These are phyloP conservation scores for Starmerella floris DNA, from an alignment of 805 yeast genomes.

Conservation along the genomic window DNA sequence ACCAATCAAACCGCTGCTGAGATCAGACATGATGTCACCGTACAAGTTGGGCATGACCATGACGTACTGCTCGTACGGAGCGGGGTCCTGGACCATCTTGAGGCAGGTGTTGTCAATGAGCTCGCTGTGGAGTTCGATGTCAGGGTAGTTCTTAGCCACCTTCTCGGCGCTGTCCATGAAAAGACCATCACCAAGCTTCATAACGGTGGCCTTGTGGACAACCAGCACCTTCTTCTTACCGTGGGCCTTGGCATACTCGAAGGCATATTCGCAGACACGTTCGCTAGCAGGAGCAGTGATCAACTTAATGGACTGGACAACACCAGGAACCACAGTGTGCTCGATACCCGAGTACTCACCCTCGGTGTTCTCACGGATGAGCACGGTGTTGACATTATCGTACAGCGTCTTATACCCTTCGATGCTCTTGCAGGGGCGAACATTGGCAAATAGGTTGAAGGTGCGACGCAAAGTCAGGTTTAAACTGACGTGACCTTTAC, in stretches of 20 bases:
- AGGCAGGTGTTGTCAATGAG: conserved; percentile 91
- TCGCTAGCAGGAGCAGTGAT: conserved; percentile 94
- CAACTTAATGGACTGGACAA: conserved; percentile 92
- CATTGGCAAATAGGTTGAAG: conserved; percentile 89
- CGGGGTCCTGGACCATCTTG: conserved; percentile 79
- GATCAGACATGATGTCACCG: conserved; percentile 97
- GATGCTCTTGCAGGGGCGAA: conserved; percentile 89
- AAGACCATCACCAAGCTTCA: conserved; percentile 96
- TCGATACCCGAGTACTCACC: conserved; percentile 99
- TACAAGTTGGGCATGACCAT: conserved; percentile 98
- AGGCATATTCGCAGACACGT: conserved; percentile 92
- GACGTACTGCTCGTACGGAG: conserved; percentile 73
- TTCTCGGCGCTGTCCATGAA: conserved; percentile 86
- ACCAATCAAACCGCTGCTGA: conserved; percentile 95
- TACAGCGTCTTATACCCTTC: conserved; percentile 89
- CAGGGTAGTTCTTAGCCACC: conserved; percentile 84
- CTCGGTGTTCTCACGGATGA: conserved; percentile 97
- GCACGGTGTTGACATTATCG: conserved; percentile 78
- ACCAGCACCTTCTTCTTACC: conserved; percentile 80
- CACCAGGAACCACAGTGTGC: conserved; percentile 96
- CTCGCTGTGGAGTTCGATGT: conserved; percentile 67
- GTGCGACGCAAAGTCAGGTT: conserved; percentile 96
- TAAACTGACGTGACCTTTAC: conserved; percentile 96
- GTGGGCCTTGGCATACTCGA: conserved; percentile 84
- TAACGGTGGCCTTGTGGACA: conserved; percentile 96